phyloP scores from a whole-genome alignment of 371 early-diverging fungal genomes.

The Syncephalastrum sp. region DNA sequence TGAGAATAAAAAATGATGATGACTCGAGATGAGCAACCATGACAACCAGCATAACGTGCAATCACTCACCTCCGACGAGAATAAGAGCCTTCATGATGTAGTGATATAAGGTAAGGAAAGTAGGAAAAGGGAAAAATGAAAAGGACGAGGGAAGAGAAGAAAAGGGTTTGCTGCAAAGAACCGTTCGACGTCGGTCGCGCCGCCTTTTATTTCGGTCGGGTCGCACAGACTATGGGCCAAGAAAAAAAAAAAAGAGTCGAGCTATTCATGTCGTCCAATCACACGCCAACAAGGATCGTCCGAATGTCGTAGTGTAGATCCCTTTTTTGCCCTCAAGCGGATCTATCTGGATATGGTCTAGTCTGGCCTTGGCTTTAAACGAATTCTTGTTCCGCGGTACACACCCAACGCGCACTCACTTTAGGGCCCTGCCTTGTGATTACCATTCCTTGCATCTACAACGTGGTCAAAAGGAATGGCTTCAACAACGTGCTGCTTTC shows the following conservation, averaged over 20 bases:
- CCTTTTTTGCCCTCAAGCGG: no score
- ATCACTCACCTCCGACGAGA: slow-evolving; percentile 94
- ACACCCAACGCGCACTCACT: no score
- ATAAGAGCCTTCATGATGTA: slow-evolving; percentile 94
- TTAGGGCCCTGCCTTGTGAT: no score
- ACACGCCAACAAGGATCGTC: not conserved
- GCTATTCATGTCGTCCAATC: slow-evolving; percentile 8
- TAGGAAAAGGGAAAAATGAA: slow-evolving; percentile 14
- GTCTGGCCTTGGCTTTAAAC: no score
- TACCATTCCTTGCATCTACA: no score
- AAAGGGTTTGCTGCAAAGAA: slow-evolving; percentile 3
- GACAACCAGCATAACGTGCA: not conserved
- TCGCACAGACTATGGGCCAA: slow-evolving; percentile 11
- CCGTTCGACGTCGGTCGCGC: not conserved
- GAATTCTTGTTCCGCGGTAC: no score
- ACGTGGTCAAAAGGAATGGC: no score
- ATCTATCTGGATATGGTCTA: no score
- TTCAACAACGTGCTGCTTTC: no score
- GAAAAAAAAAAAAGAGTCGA: slow-evolving; percentile 1
- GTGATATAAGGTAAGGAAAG: slow-evolving; percentile 14
- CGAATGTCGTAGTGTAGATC: no score
- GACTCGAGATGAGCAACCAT: not conserved
- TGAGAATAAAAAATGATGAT: slow-evolving; percentile 23
- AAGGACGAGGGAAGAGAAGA: slow-evolving; percentile 11
- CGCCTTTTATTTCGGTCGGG: slow-evolving; percentile 8